Conservation (phyloP, 305 asterid species). For the Coffea humblotiana region DNA sequence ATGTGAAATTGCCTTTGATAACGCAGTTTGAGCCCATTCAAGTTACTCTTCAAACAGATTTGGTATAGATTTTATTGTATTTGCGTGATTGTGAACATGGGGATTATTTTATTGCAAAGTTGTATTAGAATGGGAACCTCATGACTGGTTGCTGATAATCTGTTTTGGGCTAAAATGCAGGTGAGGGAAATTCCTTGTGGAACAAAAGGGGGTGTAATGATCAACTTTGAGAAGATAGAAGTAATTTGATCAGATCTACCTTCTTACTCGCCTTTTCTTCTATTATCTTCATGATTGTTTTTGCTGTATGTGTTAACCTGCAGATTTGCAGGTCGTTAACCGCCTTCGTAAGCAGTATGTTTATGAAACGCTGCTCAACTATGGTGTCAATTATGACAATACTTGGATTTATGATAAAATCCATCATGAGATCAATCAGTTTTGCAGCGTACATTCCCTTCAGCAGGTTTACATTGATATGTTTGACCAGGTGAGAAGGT, state of each 20-base stretch:
- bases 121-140: background rate
- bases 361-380: constrained; percentile 72
- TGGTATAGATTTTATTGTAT: constrained; percentile 47
- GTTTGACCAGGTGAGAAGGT: constrained; percentile 85
- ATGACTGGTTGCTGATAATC: constrained; percentile 1
- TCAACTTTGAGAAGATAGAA: constrained; percentile 88
- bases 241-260: constrained; percentile 41
- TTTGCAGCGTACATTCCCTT: constrained; percentile 91
- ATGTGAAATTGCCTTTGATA: constrained; percentile 76
- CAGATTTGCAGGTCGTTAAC: constrained; percentile 79
- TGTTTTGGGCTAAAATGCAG: constrained; percentile 41
- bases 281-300: background rate
- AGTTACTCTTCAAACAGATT: constrained; percentile 96
- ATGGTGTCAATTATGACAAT: constrained; percentile 90
- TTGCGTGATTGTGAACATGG: constrained; percentile 9
- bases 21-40: constrained; percentile 97
- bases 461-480: constrained; percentile 98
- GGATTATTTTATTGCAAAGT: background rate
- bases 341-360: constrained; percentile 88
- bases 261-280: background rate
- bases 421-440: constrained; percentile 99
- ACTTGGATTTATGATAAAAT: constrained; percentile 99
- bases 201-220: constrained; percentile 99
- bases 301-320: constrained; percentile 5
- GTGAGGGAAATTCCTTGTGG: constrained; percentile 99